These are phyloP conservation scores for Penicillium sp. DNA, from an alignment of 2,329 filamentous ascomycete genomes.

Conservation along the genomic window DNA sequence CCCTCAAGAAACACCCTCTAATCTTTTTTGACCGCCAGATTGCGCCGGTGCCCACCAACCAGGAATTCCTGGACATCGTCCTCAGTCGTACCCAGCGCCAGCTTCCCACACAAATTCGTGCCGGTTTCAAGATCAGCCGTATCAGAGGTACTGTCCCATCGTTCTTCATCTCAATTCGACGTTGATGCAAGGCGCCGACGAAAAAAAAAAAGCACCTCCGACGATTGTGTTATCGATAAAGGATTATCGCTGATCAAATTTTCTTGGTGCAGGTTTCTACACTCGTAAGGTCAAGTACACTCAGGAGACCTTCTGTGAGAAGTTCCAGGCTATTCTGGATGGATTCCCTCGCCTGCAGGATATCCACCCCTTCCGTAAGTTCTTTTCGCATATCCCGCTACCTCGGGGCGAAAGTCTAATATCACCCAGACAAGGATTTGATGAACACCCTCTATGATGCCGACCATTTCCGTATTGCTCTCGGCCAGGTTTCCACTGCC, in stretches of 20 bases:
- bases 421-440: constrained; percentile 69
- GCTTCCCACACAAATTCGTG: constrained; percentile 91
- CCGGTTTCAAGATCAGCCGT: constrained; percentile 94
- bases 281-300: constrained; percentile 98
- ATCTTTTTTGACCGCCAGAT: constrained; percentile 58
- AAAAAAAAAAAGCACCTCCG: constrained; percentile 16
- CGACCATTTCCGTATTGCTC: constrained; percentile 95
- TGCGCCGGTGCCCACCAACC: constrained; percentile 83
- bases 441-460: constrained; percentile 99
- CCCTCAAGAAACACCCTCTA: constrained; percentile 23
- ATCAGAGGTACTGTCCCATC: constrained; percentile 63
- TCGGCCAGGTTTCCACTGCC: constrained; percentile 93
- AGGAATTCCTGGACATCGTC: constrained; percentile 98
- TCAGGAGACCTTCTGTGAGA: constrained; percentile 94
- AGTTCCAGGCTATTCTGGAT: constrained; percentile 86
- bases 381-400: constrained; percentile 16
- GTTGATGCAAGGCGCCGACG: not conserved
- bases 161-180: not conserved
- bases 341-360: constrained; percentile 91
- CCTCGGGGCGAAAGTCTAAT: constrained; percentile 21
- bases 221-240: constrained; percentile 31
- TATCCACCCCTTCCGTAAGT: constrained; percentile 86
- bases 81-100: constrained; percentile 90
- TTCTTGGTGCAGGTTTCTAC: constrained; percentile 71
- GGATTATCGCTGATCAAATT: constrained; percentile 34